Percentiles rank a stretch among this genome's conserved stretches.
Evolutionary conservation across 495 filamentous ascomycete genomes (phyloP).

Genomic region (Glonium stellatum): DNA sequence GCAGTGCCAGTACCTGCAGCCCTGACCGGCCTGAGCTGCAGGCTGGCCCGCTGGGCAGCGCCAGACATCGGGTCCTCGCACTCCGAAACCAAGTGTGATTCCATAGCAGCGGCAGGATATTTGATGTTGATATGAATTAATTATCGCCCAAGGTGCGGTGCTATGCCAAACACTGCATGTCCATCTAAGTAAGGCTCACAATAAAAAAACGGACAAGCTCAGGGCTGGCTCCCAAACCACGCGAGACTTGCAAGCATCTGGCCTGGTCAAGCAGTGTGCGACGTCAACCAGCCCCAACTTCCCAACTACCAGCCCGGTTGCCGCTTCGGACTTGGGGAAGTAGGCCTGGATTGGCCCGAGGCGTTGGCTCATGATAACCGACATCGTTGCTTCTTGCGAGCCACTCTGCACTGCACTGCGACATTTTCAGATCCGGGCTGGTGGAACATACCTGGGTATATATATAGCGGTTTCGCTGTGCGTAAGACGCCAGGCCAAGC

Average conservation of each 20-base stretch:
- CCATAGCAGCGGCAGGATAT: not conserved
- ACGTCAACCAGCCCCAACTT: not conserved
- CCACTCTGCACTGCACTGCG: not conserved
- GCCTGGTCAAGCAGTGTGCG: conserved; percentile 3
- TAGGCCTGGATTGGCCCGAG: conserved; percentile 8
- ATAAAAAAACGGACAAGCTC: not conserved
- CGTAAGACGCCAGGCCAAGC: too few species aligned
- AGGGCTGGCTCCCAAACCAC: conserved; percentile 3
- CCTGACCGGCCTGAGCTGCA: not conserved
- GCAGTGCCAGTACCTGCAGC: not conserved
- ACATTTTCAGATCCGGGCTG: not conserved
- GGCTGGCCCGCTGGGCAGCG: not conserved
- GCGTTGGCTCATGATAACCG: conserved; percentile 17
- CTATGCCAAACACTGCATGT: not conserved
- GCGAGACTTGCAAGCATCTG: conserved; percentile 23
- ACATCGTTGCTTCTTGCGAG: not conserved
- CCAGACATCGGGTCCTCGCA: not conserved
- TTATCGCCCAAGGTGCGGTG: too few species aligned
- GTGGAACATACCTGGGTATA: not conserved
- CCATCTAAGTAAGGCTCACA: not conserved
- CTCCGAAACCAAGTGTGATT: not conserved
- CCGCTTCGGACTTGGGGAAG: conserved; percentile 20
- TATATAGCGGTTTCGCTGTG: too few species aligned
- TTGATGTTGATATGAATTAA: not conserved
- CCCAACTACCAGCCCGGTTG: not conserved